Evolutionary conservation across 2,329 filamentous ascomycete genomes (phyloP), one percentile per base, ranked within the genome.

Genomic region (Lecanicillium sp.): DNA sequence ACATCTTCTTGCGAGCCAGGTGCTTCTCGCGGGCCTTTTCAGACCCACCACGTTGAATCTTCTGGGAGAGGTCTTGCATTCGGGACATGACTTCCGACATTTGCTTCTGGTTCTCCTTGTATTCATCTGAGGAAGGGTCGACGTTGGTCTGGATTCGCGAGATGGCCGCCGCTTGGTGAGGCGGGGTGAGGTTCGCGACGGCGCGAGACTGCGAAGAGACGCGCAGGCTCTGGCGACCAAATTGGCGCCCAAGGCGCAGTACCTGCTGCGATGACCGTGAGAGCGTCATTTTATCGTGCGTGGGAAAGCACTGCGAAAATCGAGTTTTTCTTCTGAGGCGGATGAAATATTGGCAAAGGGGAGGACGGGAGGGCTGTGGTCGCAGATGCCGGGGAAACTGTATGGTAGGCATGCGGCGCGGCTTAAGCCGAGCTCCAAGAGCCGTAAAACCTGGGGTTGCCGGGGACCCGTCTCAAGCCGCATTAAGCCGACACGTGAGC

Each of bases 21-120:
- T 97, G 90, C 67, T 96, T 96, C 47, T 90, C 79, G 43, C 84
- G 73, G 4, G 90, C 86, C 60, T 92, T 92, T 42, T 81, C 74
- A 1, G 86, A 66, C 1, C 92, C 92, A 38, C 90, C 90, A 46
- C 76, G 72, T 36, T 87, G 77, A 41, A 87, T 83, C 48, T 72
- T 78, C 33, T 69, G 65, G 42, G 90, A 87, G 42, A 97, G 70
- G 38, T 71, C 68, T 43, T 81, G 73, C 52, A 97, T 72, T 15
- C 73, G 74, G 40, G 69, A 66, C 55, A 87, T 79, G 39, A 88
- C 74, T 50, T 84, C 77, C 44, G 69, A 69, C 86, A 96, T 94
- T 45, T 86, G 77, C 41, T 66, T 61, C 49, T 77, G 76, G 67
- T 97, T 97, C 53, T 94, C 83, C 53, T 75, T 77, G 69, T 84